Base-by-base conservation (phyloP, 2,329 filamentous ascomycete species). In the Aureobasidium leucospermi region DNA sequence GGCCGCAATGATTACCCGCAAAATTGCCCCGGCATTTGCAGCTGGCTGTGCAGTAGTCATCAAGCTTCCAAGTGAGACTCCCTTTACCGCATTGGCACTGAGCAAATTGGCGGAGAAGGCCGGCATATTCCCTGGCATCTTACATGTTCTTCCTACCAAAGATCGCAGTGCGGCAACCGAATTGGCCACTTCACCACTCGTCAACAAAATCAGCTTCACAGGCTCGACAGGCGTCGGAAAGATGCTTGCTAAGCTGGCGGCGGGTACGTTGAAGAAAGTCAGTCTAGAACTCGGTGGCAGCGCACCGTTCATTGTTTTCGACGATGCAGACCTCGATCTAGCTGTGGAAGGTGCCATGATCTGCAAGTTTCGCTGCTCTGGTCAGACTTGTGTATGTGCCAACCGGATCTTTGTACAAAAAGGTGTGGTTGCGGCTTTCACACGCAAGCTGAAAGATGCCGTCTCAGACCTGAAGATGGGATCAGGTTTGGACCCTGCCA, bases 221-320 rank as follows among this genome's bases (percentile, higher is more conserved):
- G 94, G 94, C 52, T 83, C 79, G 36, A 86, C 84, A 0, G 78
- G 78, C 45, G 84, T 86, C 4, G 84, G 84, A 23, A 85, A 81
- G 65, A 75, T 96, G 76, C 83, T 99, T 58, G 96, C 96, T 90
- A 88, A 89, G 77, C 92, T 96, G 74, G 87, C 88, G 10, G 84
- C 91, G 0, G 81, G 83, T 42, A 96, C 91, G 0, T 76, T 90
- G 31, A 97, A 97, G 81, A 89, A 89, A 70, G 78, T 89, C 1
- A 94, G 89, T 0, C 88, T 96, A 72, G 93, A 97, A 72, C 86
- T 97, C 1, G 93, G 93, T 58, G 94, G 93, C 49, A 97, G 97
- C 72, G 89, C 93, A 0, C 93, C 93, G 1, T 96, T 96, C 71
- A 96, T 97, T 65, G 90, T 97, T 34, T 97, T 97, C 69, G 91